These are phyloP conservation scores for Cardiospermum halicacabum DNA, from an alignment of 345 rosid species.

Conservation along the genomic window DNA sequence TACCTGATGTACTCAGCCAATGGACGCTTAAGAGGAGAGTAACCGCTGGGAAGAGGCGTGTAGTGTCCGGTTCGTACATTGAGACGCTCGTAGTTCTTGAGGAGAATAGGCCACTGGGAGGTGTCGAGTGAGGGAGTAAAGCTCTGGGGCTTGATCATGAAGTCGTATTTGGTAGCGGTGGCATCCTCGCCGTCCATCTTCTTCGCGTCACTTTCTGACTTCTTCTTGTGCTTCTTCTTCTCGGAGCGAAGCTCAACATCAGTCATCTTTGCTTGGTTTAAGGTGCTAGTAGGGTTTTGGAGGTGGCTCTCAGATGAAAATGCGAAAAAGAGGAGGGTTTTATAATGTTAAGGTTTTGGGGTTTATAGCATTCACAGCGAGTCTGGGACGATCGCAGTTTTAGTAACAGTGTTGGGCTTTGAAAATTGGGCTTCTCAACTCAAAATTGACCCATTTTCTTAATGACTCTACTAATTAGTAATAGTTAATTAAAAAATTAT, in stretches of 20 bases:
- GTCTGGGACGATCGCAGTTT: no score
- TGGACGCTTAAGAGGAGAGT: slow-evolving; percentile 90
- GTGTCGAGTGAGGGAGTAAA: slow-evolving; percentile 79
- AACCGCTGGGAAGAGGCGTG: slow-evolving; percentile 81
- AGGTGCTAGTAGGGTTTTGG: slow-evolving; percentile 11
- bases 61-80: slow-evolving; percentile 96
- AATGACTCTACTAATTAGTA: no score
- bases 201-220: neutral
- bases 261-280: slow-evolving; percentile 29
- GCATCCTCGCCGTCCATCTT: slow-evolving; percentile 5
- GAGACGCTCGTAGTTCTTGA: slow-evolving; percentile 90
- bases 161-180: slow-evolving; percentile 28
- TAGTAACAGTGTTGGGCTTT: no score
- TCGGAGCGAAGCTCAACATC: slow-evolving; percentile 61
- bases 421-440: no score
- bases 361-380: no score
- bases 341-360: slow-evolving; percentile 35
- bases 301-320: neutral
- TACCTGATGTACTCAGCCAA: slow-evolving; percentile 75
- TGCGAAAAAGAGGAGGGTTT: slow-evolving; percentile 10
- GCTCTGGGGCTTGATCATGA: slow-evolving; percentile 80
- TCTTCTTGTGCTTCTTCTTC: slow-evolving; percentile 59
- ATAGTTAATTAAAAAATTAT: no score
- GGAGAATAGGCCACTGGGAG: slow-evolving; percentile 85
- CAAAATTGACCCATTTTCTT: no score